Base-by-base conservation (phyloP, 768 basidiomycete species). In the Lactarius deliciosus region DNA sequence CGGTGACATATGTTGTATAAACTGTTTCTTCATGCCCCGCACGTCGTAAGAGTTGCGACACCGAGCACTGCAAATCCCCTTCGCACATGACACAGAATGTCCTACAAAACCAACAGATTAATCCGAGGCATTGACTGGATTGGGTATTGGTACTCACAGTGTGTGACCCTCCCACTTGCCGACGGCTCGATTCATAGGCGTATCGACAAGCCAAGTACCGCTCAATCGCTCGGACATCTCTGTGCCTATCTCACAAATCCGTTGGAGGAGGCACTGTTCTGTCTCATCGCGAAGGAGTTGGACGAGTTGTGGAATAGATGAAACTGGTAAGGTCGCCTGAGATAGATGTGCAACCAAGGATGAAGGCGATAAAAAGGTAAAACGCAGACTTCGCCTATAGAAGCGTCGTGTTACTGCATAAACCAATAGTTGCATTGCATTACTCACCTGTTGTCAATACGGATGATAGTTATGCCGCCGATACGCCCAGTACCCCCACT, bases 101-200 rank as follows among this genome's bases (percentile, higher is more conserved):
- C 43, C 66, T 68, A 20, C 41, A 43, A 28, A 60, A 22, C 41
- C 16, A 53, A 30, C 15, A 30, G 38, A 55, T 64, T n/a, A 65
- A 45, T 34, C 20, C 2, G 16, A 57, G 6, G 18, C 11, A 20
- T 43, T 8, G 53, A 40, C n/a, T 18, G 34, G 34, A 20, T n/a
- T 30, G 30, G 28, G 55, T n/a, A 20, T 50, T 60, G 15, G 34
- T 22, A 83, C 90, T 75, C 72, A 92, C 91, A 92, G 68, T 22
- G 88, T 85, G 69, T 84, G 86, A 3, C 89, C 88, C 69, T 92
- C 91, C 91, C 91, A 92, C 72, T 89, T 81, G 8, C 89, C 91
- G 28, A 93, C 83, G 25, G 78, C 78, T 61, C 80, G 76, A 54
- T 87, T 86, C 64, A 85, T 84, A 63, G 88, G 82, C 55, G 85